A percentile compares a stretch with the other conserved stretches of the same genome.
Evolutionary conservation across 495 filamentous ascomycete species (phyloP).

Genomic region (Trichodelitschia bisporula): DNA sequence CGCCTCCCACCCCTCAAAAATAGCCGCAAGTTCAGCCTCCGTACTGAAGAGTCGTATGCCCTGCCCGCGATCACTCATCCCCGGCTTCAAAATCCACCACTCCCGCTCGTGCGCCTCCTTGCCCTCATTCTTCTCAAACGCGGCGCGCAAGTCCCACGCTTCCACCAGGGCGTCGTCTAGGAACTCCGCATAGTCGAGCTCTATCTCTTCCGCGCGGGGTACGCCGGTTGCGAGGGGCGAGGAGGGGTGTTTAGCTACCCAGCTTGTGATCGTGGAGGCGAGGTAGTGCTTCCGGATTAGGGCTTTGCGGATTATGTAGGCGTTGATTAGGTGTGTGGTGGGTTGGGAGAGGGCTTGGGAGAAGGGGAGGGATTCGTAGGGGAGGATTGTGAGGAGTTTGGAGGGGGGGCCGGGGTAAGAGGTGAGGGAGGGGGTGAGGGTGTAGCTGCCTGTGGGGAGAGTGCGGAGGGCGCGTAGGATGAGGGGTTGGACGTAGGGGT

Average conservation of each 20-base stretch:
- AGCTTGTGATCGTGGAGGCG: slow-evolving; percentile 48
- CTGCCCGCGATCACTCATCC: slow-evolving; percentile 91
- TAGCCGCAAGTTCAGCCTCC: slow-evolving; percentile 49
- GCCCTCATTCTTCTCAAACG: slow-evolving; percentile 35
- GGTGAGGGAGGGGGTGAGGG: slow-evolving; percentile 20
- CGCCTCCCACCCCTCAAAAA: slow-evolving; percentile 73
- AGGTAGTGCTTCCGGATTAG: slow-evolving; percentile 94
- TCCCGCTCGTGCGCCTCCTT: slow-evolving; percentile 28
- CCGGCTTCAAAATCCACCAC: slow-evolving; percentile 96
- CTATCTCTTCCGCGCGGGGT: slow-evolving; percentile 55
- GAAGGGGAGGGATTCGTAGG: slow-evolving; percentile 75
- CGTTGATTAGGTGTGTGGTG: slow-evolving; percentile 37
- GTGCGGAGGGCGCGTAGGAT: slow-evolving; percentile 49
- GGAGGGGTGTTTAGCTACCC: slow-evolving; percentile 57
- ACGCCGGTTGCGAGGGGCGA: slow-evolving; percentile 41
- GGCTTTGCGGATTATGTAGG: slow-evolving; percentile 87
- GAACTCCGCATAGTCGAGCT: slow-evolving; percentile 92
- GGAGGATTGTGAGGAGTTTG: slow-evolving; percentile 49
- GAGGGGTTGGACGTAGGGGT: slow-evolving; percentile 62
- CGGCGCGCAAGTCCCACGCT: slow-evolving; percentile 62
- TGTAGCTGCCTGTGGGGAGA: slow-evolving; percentile 33
- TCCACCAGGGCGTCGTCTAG: slow-evolving; percentile 81
- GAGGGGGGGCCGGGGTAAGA: slow-evolving; percentile 21
- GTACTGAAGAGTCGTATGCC: slow-evolving; percentile 74
- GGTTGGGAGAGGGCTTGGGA: slow-evolving; percentile 37